These are phyloP conservation scores for Fusarium setosum DNA, from an alignment of 2,329 filamentous ascomycete genomes.

Conservation along the genomic window DNA sequence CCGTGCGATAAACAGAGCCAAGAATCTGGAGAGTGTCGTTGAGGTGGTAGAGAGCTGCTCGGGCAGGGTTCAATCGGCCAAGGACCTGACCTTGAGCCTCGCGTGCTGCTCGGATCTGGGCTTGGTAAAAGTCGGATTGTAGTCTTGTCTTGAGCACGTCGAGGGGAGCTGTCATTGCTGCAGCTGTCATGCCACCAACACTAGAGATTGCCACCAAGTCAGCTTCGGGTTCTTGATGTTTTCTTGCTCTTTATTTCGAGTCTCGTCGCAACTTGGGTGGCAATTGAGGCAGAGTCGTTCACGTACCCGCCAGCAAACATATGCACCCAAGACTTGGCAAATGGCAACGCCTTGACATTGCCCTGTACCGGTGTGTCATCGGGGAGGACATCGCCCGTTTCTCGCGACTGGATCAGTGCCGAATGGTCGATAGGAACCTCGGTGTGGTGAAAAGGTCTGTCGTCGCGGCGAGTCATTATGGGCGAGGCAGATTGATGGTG, in stretches of 20 bases:
- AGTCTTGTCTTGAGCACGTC: slow-evolving; percentile 94
- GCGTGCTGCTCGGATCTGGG: slow-evolving; percentile 77
- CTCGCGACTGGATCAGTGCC: slow-evolving; percentile 68
- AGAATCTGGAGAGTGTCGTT: slow-evolving; percentile 89
- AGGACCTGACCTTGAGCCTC: slow-evolving; percentile 65
- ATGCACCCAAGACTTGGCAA: slow-evolving; percentile 88
- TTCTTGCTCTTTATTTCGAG: not conserved
- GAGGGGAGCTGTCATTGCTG: slow-evolving; percentile 91
- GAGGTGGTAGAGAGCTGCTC: slow-evolving; percentile 79
- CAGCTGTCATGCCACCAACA: slow-evolving; percentile 88
- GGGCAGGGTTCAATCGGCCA: slow-evolving; percentile 67
- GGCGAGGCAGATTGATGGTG: slow-evolving; percentile 41
- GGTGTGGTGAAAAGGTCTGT: slow-evolving; percentile 46
- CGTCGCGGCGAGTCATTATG: slow-evolving; percentile 47
- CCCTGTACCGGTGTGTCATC: slow-evolving; percentile 50
- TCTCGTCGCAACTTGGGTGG: not conserved
- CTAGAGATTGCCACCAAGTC: slow-evolving; percentile 56
- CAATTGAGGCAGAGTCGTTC: not conserved
- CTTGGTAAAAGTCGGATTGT: slow-evolving; percentile 94
- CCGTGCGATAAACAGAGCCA: slow-evolving; percentile 79
- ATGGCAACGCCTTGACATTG: slow-evolving; percentile 57
- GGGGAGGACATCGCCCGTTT: slow-evolving; percentile 68
- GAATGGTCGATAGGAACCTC: slow-evolving; percentile 48
- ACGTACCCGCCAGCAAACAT: slow-evolving; percentile 89
- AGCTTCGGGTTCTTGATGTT: slow-evolving; percentile 12